Evolutionary conservation across 2,329 filamentous ascomycete species (phyloP).

Genomic region (Colletotrichum noveboracense): DNA sequence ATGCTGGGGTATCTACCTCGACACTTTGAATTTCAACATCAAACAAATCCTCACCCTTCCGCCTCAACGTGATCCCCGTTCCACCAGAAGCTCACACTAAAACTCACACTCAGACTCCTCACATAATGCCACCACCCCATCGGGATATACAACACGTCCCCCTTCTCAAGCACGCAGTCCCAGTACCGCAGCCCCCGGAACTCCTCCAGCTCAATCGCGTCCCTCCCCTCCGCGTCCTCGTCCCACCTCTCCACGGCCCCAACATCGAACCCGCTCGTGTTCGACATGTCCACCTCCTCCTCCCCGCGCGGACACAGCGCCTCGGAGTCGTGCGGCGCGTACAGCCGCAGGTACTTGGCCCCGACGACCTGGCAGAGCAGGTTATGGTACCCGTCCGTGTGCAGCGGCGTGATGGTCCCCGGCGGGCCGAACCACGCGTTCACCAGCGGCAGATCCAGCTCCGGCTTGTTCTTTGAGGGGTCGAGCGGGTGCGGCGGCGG

Average conservation of each 20-base stretch:
- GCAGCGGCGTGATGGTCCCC: constrained; percentile 88
- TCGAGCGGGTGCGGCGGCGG: constrained; percentile 63
- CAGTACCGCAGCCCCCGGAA: constrained; percentile 69
- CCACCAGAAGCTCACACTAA: constrained; percentile 99
- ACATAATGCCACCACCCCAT: constrained; percentile 99
- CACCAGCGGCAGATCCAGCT: constrained; percentile 38
- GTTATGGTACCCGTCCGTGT: constrained; percentile 95
- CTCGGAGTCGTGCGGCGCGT: constrained; percentile 68
- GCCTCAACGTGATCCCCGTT: constrained; percentile 41
- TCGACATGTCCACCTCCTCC: constrained; percentile 91
- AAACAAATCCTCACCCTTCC: not conserved
- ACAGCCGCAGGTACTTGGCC: constrained; percentile 89
- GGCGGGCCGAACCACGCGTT: constrained; percentile 95
- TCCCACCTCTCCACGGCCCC: constrained; percentile 71
- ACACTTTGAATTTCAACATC: not conserved
- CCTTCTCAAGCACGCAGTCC: constrained; percentile 80
- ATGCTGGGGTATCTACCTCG: not conserved
- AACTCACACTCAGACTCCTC: constrained; percentile 81
- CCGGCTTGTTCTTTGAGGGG: not conserved
- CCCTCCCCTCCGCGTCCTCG: constrained; percentile 28
- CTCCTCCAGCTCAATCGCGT: constrained; percentile 42
- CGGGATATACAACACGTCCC: constrained; percentile 88
- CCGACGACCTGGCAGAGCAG: constrained; percentile 89
- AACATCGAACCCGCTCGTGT: constrained; percentile 83
- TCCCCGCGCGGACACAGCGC: constrained; percentile 69